phyloP scores from a whole-genome alignment of 768 basidiomycete species.

The Phallus indusiatus region DNA sequence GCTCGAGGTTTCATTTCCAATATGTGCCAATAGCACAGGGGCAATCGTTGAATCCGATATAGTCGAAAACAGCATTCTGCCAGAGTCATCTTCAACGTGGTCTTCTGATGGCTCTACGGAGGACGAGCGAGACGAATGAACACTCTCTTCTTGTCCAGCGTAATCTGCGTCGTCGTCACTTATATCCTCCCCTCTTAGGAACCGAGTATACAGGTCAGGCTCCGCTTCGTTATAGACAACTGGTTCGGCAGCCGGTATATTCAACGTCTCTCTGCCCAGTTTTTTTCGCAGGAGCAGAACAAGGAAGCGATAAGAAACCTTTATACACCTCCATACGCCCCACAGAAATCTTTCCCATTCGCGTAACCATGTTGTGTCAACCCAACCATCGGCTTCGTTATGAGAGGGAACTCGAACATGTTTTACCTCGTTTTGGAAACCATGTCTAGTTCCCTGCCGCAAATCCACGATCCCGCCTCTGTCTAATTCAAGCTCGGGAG shows the following conservation, averaged over 20 bases:
- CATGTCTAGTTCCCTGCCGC: constrained; percentile 21
- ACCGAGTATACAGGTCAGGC: constrained; percentile 41
- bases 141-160: constrained; percentile 12
- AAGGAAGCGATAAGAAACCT: constrained; percentile 15
- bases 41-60: constrained; percentile 24
- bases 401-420: constrained; percentile 26
- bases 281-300: constrained; percentile 14
- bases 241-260: neutral
- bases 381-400: constrained; percentile 29
- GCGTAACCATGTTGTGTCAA: constrained; percentile 31
- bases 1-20: constrained; percentile 32
- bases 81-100: constrained; percentile 23
- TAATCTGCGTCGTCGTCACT: constrained; percentile 40
- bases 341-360: constrained; percentile 28
- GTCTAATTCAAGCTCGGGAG: constrained; percentile 26
- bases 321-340: constrained; percentile 20
- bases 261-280: constrained; percentile 10
- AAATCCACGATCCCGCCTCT: constrained; percentile 31
- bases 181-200: constrained; percentile 49
- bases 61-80: constrained; percentile 16
- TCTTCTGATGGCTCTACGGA: constrained; percentile 15
- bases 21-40: constrained; percentile 45
- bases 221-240: neutral
- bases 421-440: constrained; percentile 44
- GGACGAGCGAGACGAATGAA: constrained; percentile 15